These are phyloP conservation scores for Aureobasidium uvarum DNA, from an alignment of 2,329 filamentous ascomycete species.

Conservation along the genomic window DNA sequence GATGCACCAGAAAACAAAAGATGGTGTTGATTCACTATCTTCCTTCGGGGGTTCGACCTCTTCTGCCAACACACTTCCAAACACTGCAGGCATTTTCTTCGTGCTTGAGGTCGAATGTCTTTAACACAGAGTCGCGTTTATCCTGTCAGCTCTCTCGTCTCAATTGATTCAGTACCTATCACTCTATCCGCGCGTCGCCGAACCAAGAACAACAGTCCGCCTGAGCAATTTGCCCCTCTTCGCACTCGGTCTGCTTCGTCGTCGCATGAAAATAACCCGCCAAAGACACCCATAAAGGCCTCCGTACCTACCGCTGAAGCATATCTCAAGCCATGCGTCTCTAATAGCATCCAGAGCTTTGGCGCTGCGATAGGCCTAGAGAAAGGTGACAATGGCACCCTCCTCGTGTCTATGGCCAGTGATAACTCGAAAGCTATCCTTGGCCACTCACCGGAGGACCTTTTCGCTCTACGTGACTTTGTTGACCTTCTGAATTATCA, in stretches of 20 bases:
- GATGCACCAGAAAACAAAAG: not conserved
- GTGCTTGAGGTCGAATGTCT: slow-evolving; percentile 3
- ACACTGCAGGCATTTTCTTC: not conserved
- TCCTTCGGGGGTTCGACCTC: not conserved
- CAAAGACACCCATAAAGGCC: not conserved
- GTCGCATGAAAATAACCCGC: not conserved
- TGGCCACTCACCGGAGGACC: not conserved
- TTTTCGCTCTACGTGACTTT: slow-evolving; percentile 1
- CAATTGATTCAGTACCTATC: not conserved
- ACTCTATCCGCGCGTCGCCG: not conserved
- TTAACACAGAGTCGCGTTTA: slow-evolving; percentile 5
- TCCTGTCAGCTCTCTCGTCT: slow-evolving; percentile 11
- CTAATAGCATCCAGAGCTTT: not conserved
- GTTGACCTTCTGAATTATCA: not conserved
- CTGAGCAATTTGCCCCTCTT: not conserved
- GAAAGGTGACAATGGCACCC: not conserved
- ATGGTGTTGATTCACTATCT: not conserved
- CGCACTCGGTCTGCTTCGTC: not conserved
- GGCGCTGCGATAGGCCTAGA: not conserved
- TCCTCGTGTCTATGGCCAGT: slow-evolving; percentile 1
- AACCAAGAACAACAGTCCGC: not conserved
- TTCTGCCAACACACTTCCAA: not conserved
- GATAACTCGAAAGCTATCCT: slow-evolving; percentile 8
- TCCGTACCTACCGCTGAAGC: not conserved
- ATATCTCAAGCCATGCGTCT: not conserved